Percentiles rank a stretch among this genome's conserved stretches.
phyloP scores from a whole-genome alignment of 2,329 filamentous ascomycete genomes.

The Monosporascus sp. region DNA sequence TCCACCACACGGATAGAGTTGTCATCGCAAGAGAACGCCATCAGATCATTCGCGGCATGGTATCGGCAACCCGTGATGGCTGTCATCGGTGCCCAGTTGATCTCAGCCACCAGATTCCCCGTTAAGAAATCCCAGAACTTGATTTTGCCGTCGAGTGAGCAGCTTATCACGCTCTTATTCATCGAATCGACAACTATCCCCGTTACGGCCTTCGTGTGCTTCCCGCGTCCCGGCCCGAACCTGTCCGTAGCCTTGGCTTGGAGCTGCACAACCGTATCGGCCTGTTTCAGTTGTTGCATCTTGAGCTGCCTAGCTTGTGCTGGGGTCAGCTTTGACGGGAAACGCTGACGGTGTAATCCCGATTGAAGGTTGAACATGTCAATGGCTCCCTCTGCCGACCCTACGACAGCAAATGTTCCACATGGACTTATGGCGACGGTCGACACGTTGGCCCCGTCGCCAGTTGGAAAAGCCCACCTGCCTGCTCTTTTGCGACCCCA shows the following conservation, averaged over 20 bases:
- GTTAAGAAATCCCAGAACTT: conserved; percentile 98
- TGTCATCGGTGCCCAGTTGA: conserved; percentile 77
- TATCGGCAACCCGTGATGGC: conserved; percentile 73
- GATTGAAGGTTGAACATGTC: conserved; percentile 98
- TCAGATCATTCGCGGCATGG: conserved; percentile 75
- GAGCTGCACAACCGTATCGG: conserved; percentile 51
- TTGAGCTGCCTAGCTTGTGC: conserved; percentile 73
- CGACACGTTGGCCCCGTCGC: conserved; percentile 75
- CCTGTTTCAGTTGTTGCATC: conserved; percentile 54
- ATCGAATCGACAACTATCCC: conserved; percentile 85
- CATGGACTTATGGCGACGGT: conserved; percentile 87
- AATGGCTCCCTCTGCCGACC: conserved; percentile 74
- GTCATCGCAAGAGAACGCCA: conserved; percentile 87
- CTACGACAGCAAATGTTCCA: conserved; percentile 87
- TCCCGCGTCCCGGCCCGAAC: conserved; percentile 54
- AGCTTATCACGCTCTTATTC: conserved; percentile 80
- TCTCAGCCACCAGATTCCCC: conserved; percentile 70
- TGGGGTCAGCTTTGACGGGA: conserved; percentile 73
- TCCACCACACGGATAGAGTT: conserved; percentile 84
- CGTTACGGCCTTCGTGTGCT: conserved; percentile 76
- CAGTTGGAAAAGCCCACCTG: conserved; percentile 85
- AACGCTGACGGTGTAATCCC: conserved; percentile 79
- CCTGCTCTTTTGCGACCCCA: conserved; percentile 93
- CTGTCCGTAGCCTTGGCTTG: conserved; percentile 38
- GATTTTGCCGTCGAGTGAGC: conserved; percentile 82